Base-by-base conservation (phyloP, 208 protist species). In the Porcisia deanei region DNA sequence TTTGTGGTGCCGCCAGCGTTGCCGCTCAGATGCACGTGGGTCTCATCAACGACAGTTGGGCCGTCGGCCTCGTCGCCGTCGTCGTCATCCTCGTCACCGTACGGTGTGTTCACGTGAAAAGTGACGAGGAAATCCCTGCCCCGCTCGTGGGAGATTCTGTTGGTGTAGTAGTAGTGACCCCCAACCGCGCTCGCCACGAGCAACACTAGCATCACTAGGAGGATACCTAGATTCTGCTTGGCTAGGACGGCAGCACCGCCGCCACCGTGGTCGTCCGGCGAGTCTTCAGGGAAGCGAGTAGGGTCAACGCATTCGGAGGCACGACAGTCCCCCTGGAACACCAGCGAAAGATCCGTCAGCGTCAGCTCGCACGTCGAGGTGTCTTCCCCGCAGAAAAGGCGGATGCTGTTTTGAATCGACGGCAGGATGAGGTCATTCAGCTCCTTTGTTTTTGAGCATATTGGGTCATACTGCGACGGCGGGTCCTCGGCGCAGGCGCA, bases 271-370 rank as follows among this genome's bases (percentile, higher is more conserved):
- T 79, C 70, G 54, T 79, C 71, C 8, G 54, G 25, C 16, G 82
- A 76, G n/a, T 20, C 30, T 70, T 77, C 66, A 14, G 91, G 89
- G 67, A 92, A 97, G 66, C 65, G 22, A 20, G 41, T 49, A 45
- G 75, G 77, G 71, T 94, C 81, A n/a, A 94, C 83, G 73, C 93
- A 97, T 80, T 97, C 91, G 25, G 87, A 81, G 41, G 88, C 91
- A 49, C 69, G 76, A 63, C 93, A 97, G 47, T 89, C 59, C 10
- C 84, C 85, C 49, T 95, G 77, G 72, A 97, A 92, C 7, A 94
- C 61, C 49, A 95, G 76, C 10, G 78, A 59, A 55, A 94, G 55
- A 73, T 97, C 93, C 0, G 68, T 61, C 34, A 95, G 76, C 22
- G 80, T 88, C 5, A 97, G 80, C 71, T 79, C 52, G 74, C 93